Evolutionary conservation across 495 filamentous ascomycete genomes (phyloP).

Genomic region (Bathelium albidoporum): DNA sequence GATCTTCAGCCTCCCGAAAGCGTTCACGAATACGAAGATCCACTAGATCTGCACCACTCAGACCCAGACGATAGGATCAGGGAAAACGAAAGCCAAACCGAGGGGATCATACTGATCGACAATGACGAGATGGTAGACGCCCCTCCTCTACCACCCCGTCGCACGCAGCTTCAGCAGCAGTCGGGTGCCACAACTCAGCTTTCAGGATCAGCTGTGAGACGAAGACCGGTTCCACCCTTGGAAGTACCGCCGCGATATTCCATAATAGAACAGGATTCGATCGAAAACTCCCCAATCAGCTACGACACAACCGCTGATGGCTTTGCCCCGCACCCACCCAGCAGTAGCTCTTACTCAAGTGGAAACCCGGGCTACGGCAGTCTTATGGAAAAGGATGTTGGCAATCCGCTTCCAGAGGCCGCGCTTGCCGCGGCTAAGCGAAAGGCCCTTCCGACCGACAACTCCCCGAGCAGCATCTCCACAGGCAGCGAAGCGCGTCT

Average conservation of each 20-base stretch:
- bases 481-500: background rate
- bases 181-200: background rate
- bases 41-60: slow-evolving; percentile 22
- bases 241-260: slow-evolving; percentile 28
- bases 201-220: slow-evolving; percentile 8
- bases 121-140: slow-evolving; percentile 20
- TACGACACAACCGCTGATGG: slow-evolving; percentile 26
- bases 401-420: background rate
- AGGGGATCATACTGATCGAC: slow-evolving; percentile 27
- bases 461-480: background rate
- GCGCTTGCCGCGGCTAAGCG: slow-evolving; percentile 29
- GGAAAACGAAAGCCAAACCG: slow-evolving; percentile 9
- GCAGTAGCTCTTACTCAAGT: slow-evolving; percentile 5
- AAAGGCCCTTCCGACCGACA: slow-evolving; percentile 30
- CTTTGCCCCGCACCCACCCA: slow-evolving; percentile 17
- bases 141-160: slow-evolving; percentile 27
- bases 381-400: slow-evolving; percentile 18
- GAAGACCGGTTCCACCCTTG: slow-evolving; percentile 28
- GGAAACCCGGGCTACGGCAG: slow-evolving; percentile 18
- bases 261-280: slow-evolving; percentile 15
- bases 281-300: slow-evolving; percentile 25
- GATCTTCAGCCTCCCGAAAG: slow-evolving; percentile 26
- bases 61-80: slow-evolving; percentile 3
- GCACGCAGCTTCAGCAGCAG: slow-evolving; percentile 1
- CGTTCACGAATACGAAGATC: slow-evolving; percentile 31